phyloP scores from a whole-genome alignment of 2,329 filamentous ascomycete genomes.

The Hymenoscyphus fraxineus region DNA sequence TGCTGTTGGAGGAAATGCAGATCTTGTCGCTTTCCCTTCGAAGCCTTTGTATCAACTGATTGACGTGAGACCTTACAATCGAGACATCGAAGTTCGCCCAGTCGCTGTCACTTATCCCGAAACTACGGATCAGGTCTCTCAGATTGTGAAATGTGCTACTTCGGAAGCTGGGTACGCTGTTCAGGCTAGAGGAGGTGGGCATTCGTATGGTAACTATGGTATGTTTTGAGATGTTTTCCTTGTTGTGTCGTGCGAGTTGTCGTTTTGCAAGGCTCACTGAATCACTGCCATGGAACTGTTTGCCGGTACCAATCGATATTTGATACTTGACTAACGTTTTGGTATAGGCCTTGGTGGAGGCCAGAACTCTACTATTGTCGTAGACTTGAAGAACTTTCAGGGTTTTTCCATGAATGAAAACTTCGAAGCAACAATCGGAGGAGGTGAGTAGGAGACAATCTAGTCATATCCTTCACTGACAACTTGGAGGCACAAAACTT shows the following conservation, averaged over 20 bases:
- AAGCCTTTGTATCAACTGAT: constrained; percentile 19
- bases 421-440: constrained; percentile 53
- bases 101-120: constrained; percentile 26
- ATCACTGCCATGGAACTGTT: not conserved
- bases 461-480: not conserved
- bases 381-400: constrained; percentile 53
- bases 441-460: constrained; percentile 31
- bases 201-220: constrained; percentile 48
- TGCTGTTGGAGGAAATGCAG: constrained; percentile 18
- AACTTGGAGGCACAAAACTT: constrained; percentile 40
- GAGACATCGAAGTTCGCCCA: constrained; percentile 19
- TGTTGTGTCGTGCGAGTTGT: not conserved
- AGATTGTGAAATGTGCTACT: constrained; percentile 44
- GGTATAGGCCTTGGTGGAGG: constrained; percentile 44
- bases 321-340: not conserved
- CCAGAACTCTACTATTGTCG: constrained; percentile 46
- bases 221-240: not conserved
- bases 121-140: constrained; percentile 38
- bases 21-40: constrained; percentile 22
- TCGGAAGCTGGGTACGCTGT: constrained; percentile 39
- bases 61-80: constrained; percentile 28
- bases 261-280: not conserved
- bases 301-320: not conserved
- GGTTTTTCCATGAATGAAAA: constrained; percentile 51
- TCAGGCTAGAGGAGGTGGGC: constrained; percentile 49